These are phyloP conservation scores for Aspergillus latus DNA, from an alignment of 2,329 filamentous ascomycete genomes.

Conservation along the genomic window DNA sequence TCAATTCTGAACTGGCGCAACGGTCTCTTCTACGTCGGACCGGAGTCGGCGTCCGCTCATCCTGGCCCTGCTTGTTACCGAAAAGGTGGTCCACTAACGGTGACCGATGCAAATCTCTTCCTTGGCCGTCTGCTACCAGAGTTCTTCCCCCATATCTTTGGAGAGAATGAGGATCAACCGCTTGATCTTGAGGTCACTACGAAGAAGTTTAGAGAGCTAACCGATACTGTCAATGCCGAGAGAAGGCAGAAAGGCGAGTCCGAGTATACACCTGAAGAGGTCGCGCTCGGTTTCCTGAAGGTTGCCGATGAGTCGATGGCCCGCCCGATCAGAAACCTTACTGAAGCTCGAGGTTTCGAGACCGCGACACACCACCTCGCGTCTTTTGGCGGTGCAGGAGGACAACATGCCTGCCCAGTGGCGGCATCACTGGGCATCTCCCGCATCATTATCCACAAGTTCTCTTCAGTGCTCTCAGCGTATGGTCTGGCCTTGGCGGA, in stretches of 20 bases:
- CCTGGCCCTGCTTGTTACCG: conserved; percentile 90
- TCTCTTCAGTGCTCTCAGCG: conserved; percentile 84
- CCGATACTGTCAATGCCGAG: conserved; percentile 22
- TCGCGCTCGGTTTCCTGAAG: conserved; percentile 84
- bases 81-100: conserved; percentile 84
- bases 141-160: conserved; percentile 96
- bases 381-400: conserved; percentile 85
- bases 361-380: conserved; percentile 81
- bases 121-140: conserved; percentile 82
- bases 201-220: conserved; percentile 15
- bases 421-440: conserved; percentile 77
- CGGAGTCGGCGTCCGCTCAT: conserved; percentile 86
- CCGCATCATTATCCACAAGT: conserved; percentile 80
- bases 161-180: conserved; percentile 80
- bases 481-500: conserved; percentile 91
- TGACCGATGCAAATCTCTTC: conserved; percentile 88
- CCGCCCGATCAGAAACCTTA: conserved; percentile 70
- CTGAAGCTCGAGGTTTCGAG: conserved; percentile 85
- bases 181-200: conserved; percentile 74
- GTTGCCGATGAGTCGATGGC: conserved; percentile 93
- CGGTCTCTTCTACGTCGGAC: conserved; percentile 86
- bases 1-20: conserved; percentile 75
- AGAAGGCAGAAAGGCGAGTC: conserved; percentile 58
- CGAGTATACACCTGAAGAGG: conserved; percentile 29
- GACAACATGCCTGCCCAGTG: conserved; percentile 87